Evolutionary conservation across 108 stramenopile genomes (phyloP).

Genomic region (Licmophora abbreviata): DNA sequence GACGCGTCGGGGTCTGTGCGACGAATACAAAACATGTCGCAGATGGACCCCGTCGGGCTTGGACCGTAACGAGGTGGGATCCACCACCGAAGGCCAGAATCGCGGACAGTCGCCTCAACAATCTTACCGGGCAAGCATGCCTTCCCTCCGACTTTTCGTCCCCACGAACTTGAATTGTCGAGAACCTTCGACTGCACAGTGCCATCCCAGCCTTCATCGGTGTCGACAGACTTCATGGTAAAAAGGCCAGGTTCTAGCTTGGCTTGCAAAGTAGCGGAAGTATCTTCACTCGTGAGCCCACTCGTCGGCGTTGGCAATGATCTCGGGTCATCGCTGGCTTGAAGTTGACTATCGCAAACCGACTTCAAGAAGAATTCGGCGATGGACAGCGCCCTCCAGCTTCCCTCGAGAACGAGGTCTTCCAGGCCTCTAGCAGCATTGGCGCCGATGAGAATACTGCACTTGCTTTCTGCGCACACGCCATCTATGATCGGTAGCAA

Average conservation of each 20-base stretch:
- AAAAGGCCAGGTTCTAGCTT: slow-evolving; percentile 54
- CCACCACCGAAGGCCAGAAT: slow-evolving; percentile 77
- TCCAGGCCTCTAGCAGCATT: slow-evolving; percentile 17
- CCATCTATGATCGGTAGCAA: slow-evolving; percentile 54
- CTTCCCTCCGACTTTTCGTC: slow-evolving; percentile 60
- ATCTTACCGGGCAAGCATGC: slow-evolving; percentile 61
- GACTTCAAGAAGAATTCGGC: slow-evolving; percentile 47
- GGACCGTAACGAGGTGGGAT: slow-evolving; percentile 61
- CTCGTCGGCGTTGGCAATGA: slow-evolving; percentile 7
- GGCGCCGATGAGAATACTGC: slow-evolving; percentile 47
- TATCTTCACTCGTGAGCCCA: slow-evolving; percentile 1
- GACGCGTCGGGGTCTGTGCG: slow-evolving; percentile 13
- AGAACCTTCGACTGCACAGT: slow-evolving; percentile 33
- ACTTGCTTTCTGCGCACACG: slow-evolving; percentile 62
- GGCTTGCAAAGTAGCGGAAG: slow-evolving; percentile 35
- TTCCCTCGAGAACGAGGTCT: slow-evolving; percentile 61
- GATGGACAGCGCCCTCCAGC: slow-evolving; percentile 69
- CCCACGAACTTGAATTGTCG: slow-evolving; percentile 11
- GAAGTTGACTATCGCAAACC: slow-evolving; percentile 6
- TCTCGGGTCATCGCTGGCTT: no score
- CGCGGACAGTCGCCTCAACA: slow-evolving; percentile 33
- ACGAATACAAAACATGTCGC: slow-evolving; percentile 46
- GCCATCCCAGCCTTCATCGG: slow-evolving; percentile 57
- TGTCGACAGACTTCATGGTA: slow-evolving; percentile 37
- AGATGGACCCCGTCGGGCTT: slow-evolving; percentile 56